These are phyloP conservation scores for Berberis vulgaris DNA, from an alignment of 164 flowering plant species.

Conservation along the genomic window DNA sequence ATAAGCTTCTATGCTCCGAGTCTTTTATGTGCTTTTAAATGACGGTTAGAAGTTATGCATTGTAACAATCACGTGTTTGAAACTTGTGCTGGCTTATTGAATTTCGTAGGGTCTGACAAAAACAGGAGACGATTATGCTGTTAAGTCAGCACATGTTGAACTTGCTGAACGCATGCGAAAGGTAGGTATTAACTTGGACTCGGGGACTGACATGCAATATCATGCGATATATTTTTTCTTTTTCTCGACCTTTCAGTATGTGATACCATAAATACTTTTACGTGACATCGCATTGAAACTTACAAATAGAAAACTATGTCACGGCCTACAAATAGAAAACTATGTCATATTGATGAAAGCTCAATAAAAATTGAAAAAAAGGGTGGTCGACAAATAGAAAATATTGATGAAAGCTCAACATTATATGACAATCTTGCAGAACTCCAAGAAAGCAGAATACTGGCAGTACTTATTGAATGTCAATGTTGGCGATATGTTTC, in stretches of 20 bases:
- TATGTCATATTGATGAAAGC: too few relatives aligned
- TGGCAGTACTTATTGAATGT: neutral
- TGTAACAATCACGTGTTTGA: neutral
- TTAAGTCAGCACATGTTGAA: constrained; percentile 95
- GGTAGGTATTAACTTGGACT: constrained; percentile 29
- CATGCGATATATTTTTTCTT: neutral
- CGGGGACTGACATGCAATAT: neutral
- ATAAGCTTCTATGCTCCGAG: neutral
- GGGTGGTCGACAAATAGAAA: too few relatives aligned
- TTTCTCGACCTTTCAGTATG: neutral
- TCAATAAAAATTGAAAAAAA: too few relatives aligned
- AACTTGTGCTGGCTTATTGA: neutral
- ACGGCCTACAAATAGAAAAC: too few relatives aligned
- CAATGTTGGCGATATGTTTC: too few relatives aligned
- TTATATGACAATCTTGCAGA: neutral
- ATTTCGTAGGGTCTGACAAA: constrained; percentile 79
- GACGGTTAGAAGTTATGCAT: too few relatives aligned
- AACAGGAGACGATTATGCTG: constrained; percentile 96
- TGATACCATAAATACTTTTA: too few relatives aligned
- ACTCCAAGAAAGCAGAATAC: neutral
- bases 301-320: too few relatives aligned
- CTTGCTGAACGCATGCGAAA: constrained; percentile 99
- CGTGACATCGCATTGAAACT: neutral
- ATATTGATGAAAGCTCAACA: neutral
- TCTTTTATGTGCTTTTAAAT: too few relatives aligned